These are phyloP conservation scores for Vanrija humicola DNA, from an alignment of 1,284 basidiomycete species.

Conservation along the genomic window DNA sequence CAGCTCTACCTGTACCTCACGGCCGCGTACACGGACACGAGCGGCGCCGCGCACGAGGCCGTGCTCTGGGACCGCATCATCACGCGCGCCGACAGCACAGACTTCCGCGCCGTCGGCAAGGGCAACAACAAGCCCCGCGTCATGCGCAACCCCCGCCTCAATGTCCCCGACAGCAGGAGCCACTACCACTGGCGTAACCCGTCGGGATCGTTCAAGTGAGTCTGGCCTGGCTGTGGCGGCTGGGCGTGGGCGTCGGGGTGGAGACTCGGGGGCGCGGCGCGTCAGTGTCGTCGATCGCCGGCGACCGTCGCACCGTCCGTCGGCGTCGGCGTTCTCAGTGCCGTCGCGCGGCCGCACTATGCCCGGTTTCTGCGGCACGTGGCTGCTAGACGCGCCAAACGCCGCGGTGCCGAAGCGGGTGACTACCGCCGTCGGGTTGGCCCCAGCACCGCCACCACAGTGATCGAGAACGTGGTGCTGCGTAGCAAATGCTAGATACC, in stretches of 20 bases:
- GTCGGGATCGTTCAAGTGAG: conserved; percentile 46
- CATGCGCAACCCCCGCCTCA: conserved; percentile 29
- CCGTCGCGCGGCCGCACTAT: too few species aligned
- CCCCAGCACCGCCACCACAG: too few species aligned
- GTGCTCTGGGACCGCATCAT: conserved; percentile 51
- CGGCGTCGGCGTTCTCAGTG: too few species aligned
- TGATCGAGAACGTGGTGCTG: too few species aligned
- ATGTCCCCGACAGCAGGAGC: conserved; percentile 38
- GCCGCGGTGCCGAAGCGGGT: too few species aligned
- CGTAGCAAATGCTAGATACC: too few species aligned
- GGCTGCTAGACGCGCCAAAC: too few species aligned
- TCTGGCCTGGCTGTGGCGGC: conserved; percentile 1
- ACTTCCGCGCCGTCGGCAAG: conserved; percentile 35
- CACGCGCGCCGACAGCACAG: conserved; percentile 31
- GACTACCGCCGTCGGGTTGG: too few species aligned
- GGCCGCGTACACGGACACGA: conserved; percentile 38
- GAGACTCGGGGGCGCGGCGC: background rate
- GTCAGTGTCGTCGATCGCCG: background rate
- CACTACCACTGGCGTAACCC: conserved; percentile 43
- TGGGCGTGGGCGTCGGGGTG: background rate
- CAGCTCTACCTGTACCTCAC: conserved; percentile 50
- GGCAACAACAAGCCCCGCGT: conserved; percentile 5
- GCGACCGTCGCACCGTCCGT: too few species aligned
- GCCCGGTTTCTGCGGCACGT: too few species aligned
- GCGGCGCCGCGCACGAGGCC: conserved; percentile 36